Percentiles rank a stretch among this genome's conserved stretches.
phyloP scores from a whole-genome alignment of 2,329 filamentous ascomycete genomes.

The Oidium heveae region DNA sequence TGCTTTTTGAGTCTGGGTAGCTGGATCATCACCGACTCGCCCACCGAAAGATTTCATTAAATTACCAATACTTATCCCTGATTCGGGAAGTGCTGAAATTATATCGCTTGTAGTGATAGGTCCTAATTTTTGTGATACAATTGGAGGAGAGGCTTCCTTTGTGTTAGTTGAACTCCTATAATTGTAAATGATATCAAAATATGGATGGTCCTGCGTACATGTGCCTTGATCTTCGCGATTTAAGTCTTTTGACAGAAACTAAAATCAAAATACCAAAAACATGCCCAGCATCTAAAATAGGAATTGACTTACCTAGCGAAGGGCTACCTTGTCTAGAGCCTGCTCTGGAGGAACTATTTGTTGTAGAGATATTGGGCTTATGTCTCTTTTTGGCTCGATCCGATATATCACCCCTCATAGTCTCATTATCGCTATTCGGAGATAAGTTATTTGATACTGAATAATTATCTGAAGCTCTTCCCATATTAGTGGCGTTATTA shows the following conservation, averaged over 20 bases:
- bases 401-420: constrained; percentile 34
- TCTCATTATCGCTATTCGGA: constrained; percentile 47
- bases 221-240: too few species aligned
- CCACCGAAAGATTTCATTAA: constrained; percentile 28
- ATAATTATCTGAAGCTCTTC: constrained; percentile 10
- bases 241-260: not conserved
- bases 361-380: constrained; percentile 24
- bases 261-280: not conserved
- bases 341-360: constrained; percentile 19
- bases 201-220: too few species aligned
- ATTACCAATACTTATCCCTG: constrained; percentile 27
- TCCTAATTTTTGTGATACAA: constrained; percentile 3
- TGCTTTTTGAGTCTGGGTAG: constrained; percentile 23
- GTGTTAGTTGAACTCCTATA: not conserved
- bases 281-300: constrained; percentile 5
- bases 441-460: constrained; percentile 12
- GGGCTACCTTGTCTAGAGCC: constrained; percentile 38
- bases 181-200: too few species aligned
- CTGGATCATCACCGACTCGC: constrained; percentile 23
- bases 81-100: constrained; percentile 24
- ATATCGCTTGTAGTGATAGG: constrained; percentile 27
- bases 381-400: constrained; percentile 34
- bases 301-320: constrained; percentile 10
- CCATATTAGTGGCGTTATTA: constrained; percentile 11
- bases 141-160: not conserved